These are phyloP conservation scores for Ustilago sp. DNA, from an alignment of 1,284 basidiomycete genomes.

Conservation along the genomic window DNA sequence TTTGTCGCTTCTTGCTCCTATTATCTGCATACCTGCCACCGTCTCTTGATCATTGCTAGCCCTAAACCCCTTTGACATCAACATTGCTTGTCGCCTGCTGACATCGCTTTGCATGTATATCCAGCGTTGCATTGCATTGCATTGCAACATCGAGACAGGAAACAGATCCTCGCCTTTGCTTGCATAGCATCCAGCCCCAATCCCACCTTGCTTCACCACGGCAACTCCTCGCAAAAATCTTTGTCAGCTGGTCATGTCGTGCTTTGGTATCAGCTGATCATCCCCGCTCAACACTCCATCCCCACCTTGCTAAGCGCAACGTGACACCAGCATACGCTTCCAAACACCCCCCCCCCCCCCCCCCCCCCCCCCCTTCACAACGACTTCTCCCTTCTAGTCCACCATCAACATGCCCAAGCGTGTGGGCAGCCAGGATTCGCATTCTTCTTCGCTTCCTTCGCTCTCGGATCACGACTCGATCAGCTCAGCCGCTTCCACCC, in stretches of 20 bases:
- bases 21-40: slow-evolving; percentile 11
- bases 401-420: slow-evolving; percentile 27
- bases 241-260: neutral
- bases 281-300: neutral
- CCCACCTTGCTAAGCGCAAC: neutral
- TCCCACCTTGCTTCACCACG: neutral
- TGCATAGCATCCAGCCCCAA: neutral
- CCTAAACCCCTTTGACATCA: no score
- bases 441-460: slow-evolving; percentile 30
- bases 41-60: neutral
- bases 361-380: neutral
- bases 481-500: slow-evolving; percentile 18
- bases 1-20: neutral
- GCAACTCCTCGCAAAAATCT: neutral
- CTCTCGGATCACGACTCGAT: slow-evolving; percentile 25
- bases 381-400: neutral
- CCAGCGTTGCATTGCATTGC: neutral
- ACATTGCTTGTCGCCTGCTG: neutral
- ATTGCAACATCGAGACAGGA: no score
- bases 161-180: neutral
- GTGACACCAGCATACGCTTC: slow-evolving; percentile 3
- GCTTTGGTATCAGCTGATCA: slow-evolving; percentile 5
- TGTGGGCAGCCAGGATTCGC: slow-evolving; percentile 29
- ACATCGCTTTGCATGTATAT: neutral
- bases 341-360: neutral